phyloP scores from a whole-genome alignment of 805 yeast species.

The Lachancea meyersii region DNA sequence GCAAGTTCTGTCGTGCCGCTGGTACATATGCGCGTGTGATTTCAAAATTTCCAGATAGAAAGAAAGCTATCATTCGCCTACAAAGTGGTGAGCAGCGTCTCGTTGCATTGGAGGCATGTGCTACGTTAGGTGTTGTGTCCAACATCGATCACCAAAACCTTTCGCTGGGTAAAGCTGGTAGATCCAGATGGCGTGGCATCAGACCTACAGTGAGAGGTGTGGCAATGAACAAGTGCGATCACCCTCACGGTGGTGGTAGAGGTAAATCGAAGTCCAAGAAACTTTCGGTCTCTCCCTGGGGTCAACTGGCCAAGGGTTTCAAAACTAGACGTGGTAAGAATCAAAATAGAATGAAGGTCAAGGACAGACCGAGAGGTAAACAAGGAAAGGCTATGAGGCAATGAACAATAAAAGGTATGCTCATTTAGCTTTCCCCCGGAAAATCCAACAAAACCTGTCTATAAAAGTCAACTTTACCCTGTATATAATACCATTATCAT shows the following conservation, averaged over 20 bases:
- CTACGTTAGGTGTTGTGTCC: conserved; percentile 89
- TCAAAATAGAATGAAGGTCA: conserved; percentile 75
- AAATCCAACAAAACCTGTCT: too few species aligned
- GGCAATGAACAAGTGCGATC: conserved; percentile 96
- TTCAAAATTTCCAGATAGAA: conserved; percentile 65
- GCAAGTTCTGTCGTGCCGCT: conserved; percentile 86
- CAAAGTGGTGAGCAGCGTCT: conserved; percentile 93
- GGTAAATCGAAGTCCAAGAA: conserved; percentile 97
- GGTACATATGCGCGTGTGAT: conserved; percentile 89
- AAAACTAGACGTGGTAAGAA: conserved; percentile 91
- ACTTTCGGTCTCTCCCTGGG: conserved; percentile 94
- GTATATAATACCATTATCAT: background rate
- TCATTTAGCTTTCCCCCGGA: too few species aligned
- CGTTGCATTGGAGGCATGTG: conserved; percentile 78
- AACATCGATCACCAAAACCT: conserved; percentile 87
- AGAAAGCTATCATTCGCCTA: conserved; percentile 70
- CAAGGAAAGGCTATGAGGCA: conserved; percentile 24
- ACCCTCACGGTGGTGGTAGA: conserved; percentile 99
- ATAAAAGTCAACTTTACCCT: background rate
- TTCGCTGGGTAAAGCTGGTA: conserved; percentile 94
- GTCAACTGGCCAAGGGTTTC: conserved; percentile 83
- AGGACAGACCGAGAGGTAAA: conserved; percentile 85
- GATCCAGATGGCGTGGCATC: conserved; percentile 84
- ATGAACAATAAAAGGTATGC: background rate
- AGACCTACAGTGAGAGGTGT: conserved; percentile 97